A percentile compares a stretch with the other conserved stretches of the same genome.
These are phyloP conservation scores for Cercospora nicotianae DNA, from an alignment of 2,329 filamentous ascomycete genomes.

Conservation along the genomic window DNA sequence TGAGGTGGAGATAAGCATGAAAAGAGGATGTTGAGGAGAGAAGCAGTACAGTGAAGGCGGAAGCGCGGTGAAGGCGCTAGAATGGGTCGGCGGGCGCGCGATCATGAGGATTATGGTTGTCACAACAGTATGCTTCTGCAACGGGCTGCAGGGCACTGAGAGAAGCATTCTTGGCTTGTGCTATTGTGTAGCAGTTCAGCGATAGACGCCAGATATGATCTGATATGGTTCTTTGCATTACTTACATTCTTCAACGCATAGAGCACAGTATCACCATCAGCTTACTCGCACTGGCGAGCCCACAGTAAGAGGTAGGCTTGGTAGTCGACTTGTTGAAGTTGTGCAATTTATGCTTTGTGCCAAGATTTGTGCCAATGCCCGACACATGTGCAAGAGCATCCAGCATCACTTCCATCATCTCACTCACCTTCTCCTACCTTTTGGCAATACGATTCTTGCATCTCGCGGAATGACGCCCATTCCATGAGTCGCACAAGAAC, in stretches of 20 bases:
- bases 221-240: neutral
- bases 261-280: neutral
- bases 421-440: too few relatives aligned
- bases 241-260: neutral
- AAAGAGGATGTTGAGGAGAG: neutral
- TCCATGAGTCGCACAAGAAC: neutral
- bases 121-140: neutral
- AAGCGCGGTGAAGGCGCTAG: neutral
- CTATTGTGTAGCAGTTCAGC: slow-evolving; percentile 1
- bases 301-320: too few relatives aligned
- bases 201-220: neutral
- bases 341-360: neutral
- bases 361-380: neutral
- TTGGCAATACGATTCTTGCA: too few relatives aligned
- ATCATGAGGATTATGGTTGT: neutral
- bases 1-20: neutral
- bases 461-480: neutral
- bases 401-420: neutral
- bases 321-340: neutral
- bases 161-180: neutral
- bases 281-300: neutral
- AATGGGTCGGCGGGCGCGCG: neutral
- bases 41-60: neutral
- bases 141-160: neutral
- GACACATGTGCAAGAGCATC: neutral